phyloP scores from a whole-genome alignment of 306 rosid species.

The Acacia confusa region DNA sequence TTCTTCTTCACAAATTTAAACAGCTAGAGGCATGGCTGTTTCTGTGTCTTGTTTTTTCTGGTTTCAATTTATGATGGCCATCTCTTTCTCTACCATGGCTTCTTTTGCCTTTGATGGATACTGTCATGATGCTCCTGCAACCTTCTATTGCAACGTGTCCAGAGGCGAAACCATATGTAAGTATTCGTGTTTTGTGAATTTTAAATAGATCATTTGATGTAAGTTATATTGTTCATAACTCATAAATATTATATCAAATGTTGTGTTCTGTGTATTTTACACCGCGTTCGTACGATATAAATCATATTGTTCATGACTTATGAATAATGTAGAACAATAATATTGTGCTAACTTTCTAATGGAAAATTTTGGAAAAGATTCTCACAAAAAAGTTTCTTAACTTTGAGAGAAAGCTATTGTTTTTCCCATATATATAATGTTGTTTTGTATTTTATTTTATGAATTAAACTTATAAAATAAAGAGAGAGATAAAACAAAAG shows the following conservation, averaged over 20 bases:
- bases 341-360: too few relatives aligned
- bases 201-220: neutral
- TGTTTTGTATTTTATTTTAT: neutral
- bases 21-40: constrained; percentile 26
- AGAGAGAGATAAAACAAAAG: too few relatives aligned
- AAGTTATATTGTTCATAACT: neutral
- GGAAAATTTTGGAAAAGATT: too few relatives aligned
- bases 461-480: neutral
- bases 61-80: constrained; percentile 33
- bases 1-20: neutral
- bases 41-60: neutral
- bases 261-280: too few relatives aligned
- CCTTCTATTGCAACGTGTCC: constrained; percentile 62
- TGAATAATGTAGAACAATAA: neutral
- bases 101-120: neutral
- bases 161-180: constrained; percentile 79
- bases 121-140: constrained; percentile 67
- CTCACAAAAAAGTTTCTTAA: too few relatives aligned
- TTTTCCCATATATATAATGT: neutral
- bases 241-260: constrained; percentile 15
- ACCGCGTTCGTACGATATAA: too few relatives aligned
- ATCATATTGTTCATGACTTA: neutral
- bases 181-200: neutral
- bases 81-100: constrained; percentile 18
- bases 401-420: too few relatives aligned